Evolutionary conservation across 768 basidiomycete genomes (phyloP).

Genomic region (Pleurotus giganteus): DNA sequence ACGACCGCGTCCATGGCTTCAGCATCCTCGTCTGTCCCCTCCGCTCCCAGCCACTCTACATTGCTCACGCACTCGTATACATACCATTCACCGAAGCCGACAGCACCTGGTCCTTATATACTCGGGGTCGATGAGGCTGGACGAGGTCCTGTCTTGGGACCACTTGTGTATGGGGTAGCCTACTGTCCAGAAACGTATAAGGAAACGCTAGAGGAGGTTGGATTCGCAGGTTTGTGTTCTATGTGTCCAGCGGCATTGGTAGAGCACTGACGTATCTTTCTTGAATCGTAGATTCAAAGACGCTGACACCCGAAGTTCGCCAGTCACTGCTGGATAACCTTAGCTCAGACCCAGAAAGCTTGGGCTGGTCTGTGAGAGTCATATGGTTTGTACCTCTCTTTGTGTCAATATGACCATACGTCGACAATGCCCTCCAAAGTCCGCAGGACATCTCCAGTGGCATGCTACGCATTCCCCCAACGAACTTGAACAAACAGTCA

Average conservation of each 20-base stretch:
- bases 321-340: constrained; percentile 64
- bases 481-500: constrained; percentile 85
- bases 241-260: too few species aligned
- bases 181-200: constrained; percentile 85
- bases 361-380: constrained; percentile 83
- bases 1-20: too few species aligned
- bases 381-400: constrained; percentile 45
- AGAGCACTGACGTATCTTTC: background rate
- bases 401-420: background rate
- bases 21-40: constrained; percentile 55
- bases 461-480: constrained; percentile 83
- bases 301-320: constrained; percentile 70
- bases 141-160: constrained; percentile 91
- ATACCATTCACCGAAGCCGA: constrained; percentile 71
- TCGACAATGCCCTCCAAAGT: constrained; percentile 33
- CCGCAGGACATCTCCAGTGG: constrained; percentile 89
- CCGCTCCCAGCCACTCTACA: constrained; percentile 53
- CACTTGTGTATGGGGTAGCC: constrained; percentile 93
- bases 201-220: constrained; percentile 70
- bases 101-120: constrained; percentile 77
- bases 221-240: constrained; percentile 98
- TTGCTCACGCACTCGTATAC: constrained; percentile 73
- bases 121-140: constrained; percentile 99
- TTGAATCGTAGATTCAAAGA: constrained; percentile 80
- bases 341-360: constrained; percentile 63